Percentiles rank a stretch among this genome's conserved stretches.
Evolutionary conservation across 2,329 filamentous ascomycete species (phyloP).

Genomic region (Sporothrix protearum): DNA sequence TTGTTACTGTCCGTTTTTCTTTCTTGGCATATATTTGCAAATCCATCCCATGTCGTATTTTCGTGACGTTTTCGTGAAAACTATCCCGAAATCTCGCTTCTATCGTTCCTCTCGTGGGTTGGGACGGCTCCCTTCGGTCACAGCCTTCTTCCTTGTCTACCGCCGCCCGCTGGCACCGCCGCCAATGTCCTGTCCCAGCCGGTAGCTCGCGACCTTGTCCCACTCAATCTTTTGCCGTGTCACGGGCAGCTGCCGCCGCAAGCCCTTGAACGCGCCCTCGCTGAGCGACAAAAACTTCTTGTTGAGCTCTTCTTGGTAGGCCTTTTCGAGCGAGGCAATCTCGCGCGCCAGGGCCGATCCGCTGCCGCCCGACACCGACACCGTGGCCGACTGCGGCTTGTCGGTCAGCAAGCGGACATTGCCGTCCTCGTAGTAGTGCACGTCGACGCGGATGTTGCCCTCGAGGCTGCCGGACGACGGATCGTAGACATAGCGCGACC

Average conservation of each 20-base stretch:
- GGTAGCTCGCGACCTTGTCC: constrained; percentile 95
- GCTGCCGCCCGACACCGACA: constrained; percentile 55
- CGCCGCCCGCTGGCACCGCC: constrained; percentile 45
- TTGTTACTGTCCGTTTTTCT: neutral
- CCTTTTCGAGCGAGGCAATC: constrained; percentile 77
- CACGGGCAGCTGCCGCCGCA: constrained; percentile 89
- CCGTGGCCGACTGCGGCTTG: constrained; percentile 64
- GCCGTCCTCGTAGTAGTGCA: constrained; percentile 99
- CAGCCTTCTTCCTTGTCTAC: neutral
- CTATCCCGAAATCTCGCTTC: neutral
- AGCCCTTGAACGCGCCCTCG: constrained; percentile 90
- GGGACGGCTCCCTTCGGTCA: neutral
- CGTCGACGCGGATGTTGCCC: constrained; percentile 85
- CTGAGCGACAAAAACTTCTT: constrained; percentile 81
- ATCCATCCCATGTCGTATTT: neutral
- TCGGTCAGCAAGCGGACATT: constrained; percentile 92
- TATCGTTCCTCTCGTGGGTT: constrained; percentile 33
- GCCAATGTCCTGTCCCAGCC: constrained; percentile 75
- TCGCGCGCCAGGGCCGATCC: constrained; percentile 70
- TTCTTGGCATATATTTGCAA: constrained; percentile 2
- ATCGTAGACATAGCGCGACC: constrained; percentile 77
- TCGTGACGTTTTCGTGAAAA: neutral
- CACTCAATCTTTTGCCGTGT: constrained; percentile 99
- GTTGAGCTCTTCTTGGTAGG: constrained; percentile 95
- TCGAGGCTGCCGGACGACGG: constrained; percentile 65